Percentiles rank a stretch among this genome's conserved stretches.
phyloP scores from a whole-genome alignment of 2,329 filamentous ascomycete species.

The Arthrobotrys musiformis region DNA sequence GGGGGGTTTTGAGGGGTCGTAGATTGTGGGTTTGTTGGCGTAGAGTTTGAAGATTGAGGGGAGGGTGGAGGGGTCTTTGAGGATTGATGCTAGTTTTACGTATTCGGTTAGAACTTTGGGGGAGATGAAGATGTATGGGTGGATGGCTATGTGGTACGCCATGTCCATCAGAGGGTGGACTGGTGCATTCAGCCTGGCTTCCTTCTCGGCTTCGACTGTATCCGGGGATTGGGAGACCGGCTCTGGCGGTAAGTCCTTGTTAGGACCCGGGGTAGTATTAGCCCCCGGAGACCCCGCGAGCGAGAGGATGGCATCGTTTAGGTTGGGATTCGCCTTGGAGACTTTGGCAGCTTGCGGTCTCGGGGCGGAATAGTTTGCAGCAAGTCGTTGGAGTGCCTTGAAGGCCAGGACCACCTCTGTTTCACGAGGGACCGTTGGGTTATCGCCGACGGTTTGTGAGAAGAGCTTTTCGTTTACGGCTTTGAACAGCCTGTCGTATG shows the following conservation, averaged over 20 bases:
- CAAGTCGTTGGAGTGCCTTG: constrained; percentile 56
- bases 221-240: constrained; percentile 57
- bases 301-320: constrained; percentile 62
- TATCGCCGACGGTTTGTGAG: constrained; percentile 41
- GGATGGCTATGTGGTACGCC: constrained; percentile 76
- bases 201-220: constrained; percentile 60
- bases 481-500: constrained; percentile 40
- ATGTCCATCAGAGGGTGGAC: constrained; percentile 60
- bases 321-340: constrained; percentile 57
- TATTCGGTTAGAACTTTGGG: constrained; percentile 77
- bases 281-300: constrained; percentile 62
- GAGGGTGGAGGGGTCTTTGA: constrained; percentile 79
- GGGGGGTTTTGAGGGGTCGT: constrained; percentile 60
- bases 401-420: constrained; percentile 57
- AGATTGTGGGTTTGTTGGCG: constrained; percentile 79
- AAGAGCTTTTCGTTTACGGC: constrained; percentile 53
- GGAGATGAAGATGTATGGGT: constrained; percentile 83
- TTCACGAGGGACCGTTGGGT: constrained; percentile 52
- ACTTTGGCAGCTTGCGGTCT: constrained; percentile 55
- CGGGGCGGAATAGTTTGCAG: constrained; percentile 57
- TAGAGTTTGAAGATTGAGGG: constrained; percentile 84
- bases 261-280: constrained; percentile 4
- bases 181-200: constrained; percentile 52
- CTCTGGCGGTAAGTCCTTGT: constrained; percentile 16
- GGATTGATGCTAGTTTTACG: constrained; percentile 77